These are phyloP conservation scores for Lactarius indigo DNA, from an alignment of 768 basidiomycete genomes.

Conservation along the genomic window DNA sequence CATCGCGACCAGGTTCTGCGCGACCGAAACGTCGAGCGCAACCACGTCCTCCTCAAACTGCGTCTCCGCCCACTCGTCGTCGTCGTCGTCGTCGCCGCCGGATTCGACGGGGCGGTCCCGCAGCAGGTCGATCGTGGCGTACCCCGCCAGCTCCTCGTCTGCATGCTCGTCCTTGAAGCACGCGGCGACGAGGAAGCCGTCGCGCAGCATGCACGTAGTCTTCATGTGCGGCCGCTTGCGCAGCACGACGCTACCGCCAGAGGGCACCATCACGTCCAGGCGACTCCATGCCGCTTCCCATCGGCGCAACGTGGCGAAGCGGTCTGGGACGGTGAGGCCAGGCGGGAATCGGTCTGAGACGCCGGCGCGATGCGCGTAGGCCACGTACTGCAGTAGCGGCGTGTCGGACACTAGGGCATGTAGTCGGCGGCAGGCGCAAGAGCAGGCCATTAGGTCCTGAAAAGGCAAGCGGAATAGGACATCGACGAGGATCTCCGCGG, in stretches of 20 bases:
- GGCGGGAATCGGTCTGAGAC: background rate
- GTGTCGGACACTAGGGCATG: background rate
- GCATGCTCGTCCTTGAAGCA: background rate
- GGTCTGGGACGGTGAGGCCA: background rate
- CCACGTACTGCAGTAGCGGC: background rate
- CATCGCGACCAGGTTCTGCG: conserved; percentile 2
- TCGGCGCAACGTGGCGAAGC: background rate
- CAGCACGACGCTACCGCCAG: background rate
- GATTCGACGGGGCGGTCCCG: background rate
- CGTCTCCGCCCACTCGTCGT: background rate
- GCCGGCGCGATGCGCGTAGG: background rate
- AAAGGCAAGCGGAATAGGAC: background rate
- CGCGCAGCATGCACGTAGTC: background rate
- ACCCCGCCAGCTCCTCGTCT: background rate
- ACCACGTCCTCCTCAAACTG: background rate
- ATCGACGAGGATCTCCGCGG: conserved; percentile 1
- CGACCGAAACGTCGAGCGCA: background rate
- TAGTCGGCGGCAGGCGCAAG: background rate
- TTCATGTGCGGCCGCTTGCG: background rate
- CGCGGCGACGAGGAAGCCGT: background rate
- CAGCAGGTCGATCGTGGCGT: background rate
- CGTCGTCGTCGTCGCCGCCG: too few relatives aligned
- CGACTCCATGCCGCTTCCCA: conserved; percentile 5
- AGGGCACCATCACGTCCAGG: background rate
- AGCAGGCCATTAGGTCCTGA: background rate